Percentiles rank a stretch among this genome's conserved stretches.
These are phyloP conservation scores for Solanum neorickii DNA, from an alignment of 257 asterid genomes.

Conservation along the genomic window DNA sequence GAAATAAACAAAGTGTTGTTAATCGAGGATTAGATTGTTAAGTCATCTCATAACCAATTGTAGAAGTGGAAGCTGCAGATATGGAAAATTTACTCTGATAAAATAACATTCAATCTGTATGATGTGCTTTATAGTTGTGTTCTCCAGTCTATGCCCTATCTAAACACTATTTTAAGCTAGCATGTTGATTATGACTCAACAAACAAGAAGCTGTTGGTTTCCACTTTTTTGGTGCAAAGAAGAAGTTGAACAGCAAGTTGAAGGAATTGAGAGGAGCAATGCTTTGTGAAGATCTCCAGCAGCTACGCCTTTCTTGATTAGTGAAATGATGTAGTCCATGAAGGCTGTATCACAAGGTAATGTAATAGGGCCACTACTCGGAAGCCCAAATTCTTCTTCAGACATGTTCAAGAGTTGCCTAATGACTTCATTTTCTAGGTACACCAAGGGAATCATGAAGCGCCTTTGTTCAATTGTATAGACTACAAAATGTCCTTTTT, in stretches of 20 bases:
- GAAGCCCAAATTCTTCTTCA: not conserved
- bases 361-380: not conserved
- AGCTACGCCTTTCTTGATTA: not conserved
- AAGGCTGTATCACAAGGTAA: not conserved
- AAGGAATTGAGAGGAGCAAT: not conserved
- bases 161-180: not conserved
- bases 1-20: not conserved
- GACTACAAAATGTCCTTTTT: conserved; percentile 25
- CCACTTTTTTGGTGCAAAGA: not conserved
- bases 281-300: not conserved
- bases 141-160: not conserved
- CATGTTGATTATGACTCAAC: not conserved
- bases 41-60: no score
- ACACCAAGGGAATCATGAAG: conserved; percentile 11
- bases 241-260: not conserved
- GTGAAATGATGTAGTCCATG: not conserved
- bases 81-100: no score
- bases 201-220: not conserved
- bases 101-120: not conserved
- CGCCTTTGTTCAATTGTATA: conserved; percentile 17
- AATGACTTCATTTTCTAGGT: conserved; percentile 12
- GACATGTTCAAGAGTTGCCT: conserved; percentile 16
- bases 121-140: not conserved
- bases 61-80: no score
- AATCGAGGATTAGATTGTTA: not conserved